A percentile compares a stretch with the other conserved stretches of the same genome.
Evolutionary conservation across 2,329 filamentous ascomycete genomes (phyloP).

Genomic region (Lanzia echinophila): DNA sequence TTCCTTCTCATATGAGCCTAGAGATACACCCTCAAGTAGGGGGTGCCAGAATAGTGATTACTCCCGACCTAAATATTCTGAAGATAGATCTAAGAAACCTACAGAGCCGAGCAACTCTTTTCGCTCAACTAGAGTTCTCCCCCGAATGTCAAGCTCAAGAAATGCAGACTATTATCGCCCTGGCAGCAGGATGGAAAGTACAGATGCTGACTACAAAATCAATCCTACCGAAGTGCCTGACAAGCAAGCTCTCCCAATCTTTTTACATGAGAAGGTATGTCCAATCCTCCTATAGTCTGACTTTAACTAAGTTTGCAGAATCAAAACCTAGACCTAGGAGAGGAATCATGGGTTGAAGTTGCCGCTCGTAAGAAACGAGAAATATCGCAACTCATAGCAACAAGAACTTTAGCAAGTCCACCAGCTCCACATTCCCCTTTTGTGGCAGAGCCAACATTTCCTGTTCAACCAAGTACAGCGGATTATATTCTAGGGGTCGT

Average conservation of each 20-base stretch:
- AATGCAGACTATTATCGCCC: not conserved
- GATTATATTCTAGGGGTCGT: no score
- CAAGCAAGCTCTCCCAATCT: not conserved
- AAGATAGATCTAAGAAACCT: not conserved
- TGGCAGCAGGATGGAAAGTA: not conserved
- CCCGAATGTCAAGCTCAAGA: not conserved
- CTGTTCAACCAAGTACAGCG: not conserved
- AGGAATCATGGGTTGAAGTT: not conserved
- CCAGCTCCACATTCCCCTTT: no score
- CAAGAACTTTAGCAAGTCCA: not conserved
- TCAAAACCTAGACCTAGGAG: not conserved
- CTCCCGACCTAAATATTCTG: not conserved
- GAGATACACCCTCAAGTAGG: not conserved
- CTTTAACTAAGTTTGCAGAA: not conserved
- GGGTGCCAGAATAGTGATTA: not conserved
- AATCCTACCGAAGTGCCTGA: not conserved
- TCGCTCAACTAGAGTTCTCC: not conserved
- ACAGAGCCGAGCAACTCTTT: not conserved
- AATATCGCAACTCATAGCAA: not conserved
- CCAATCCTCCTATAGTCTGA: not conserved
- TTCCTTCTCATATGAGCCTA: not conserved
- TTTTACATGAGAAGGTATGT: not conserved
- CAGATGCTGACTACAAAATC: not conserved
- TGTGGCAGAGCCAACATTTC: not conserved
- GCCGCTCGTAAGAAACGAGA: conserved; percentile 1